These are phyloP conservation scores for Aspergillus texensis DNA, from an alignment of 2,329 filamentous ascomycete species.

Conservation along the genomic window DNA sequence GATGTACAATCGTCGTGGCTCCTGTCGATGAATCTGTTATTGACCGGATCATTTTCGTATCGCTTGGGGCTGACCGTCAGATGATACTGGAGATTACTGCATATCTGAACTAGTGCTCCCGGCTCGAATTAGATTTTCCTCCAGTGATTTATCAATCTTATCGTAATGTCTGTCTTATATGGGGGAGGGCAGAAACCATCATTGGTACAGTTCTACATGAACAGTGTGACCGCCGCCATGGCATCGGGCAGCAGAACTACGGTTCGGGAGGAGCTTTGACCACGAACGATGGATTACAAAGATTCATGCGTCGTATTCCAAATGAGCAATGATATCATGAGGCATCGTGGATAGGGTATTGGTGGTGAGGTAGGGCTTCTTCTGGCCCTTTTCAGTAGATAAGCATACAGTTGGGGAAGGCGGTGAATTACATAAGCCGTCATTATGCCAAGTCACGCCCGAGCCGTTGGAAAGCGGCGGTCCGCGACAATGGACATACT, in stretches of 20 bases:
- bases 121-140: not conserved
- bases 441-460: not conserved
- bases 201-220: not conserved
- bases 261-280: not conserved
- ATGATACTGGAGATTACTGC: not conserved
- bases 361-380: not conserved
- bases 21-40: not conserved
- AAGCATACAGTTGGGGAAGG: not conserved
- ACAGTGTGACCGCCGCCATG: not conserved
- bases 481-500: not conserved
- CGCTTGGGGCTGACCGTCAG: not conserved
- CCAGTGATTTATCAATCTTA: conserved; percentile 6
- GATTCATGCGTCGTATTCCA: too few relatives aligned
- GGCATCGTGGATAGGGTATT: too few relatives aligned
- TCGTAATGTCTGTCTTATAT: not conserved
- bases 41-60: not conserved
- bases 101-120: not conserved
- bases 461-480: not conserved
- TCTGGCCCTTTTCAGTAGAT: not conserved
- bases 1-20: not conserved
- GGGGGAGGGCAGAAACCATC: not conserved
- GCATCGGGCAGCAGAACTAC: not conserved
- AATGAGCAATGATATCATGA: too few relatives aligned
- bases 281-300: not conserved
- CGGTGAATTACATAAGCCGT: conserved; percentile 1